phyloP scores from a whole-genome alignment of 164 flowering plant genomes.

The Vitis rotundifolia region DNA sequence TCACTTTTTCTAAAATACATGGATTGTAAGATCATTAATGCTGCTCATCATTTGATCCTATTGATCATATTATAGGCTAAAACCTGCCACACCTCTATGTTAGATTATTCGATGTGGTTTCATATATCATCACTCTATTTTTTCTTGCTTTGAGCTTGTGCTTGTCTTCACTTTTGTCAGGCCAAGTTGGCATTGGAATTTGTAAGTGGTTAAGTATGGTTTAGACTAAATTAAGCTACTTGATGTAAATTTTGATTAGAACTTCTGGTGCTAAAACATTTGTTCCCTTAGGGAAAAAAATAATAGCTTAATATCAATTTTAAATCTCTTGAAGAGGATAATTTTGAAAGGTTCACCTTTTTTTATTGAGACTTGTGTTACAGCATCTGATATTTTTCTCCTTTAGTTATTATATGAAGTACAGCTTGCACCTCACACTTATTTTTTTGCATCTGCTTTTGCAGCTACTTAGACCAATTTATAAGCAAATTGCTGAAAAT shows the following conservation, averaged over 20 bases:
- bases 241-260: no score
- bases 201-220: background rate
- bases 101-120: background rate
- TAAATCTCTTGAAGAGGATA: background rate
- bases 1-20: no score
- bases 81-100: background rate
- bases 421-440: background rate
- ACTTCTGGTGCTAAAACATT: no score
- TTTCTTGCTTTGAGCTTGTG: background rate
- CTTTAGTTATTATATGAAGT: background rate
- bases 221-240: background rate
- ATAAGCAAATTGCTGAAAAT: slow-evolving; percentile 97
- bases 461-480: slow-evolving; percentile 98
- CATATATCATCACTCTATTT: background rate
- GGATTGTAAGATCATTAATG: background rate
- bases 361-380: no score
- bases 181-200: background rate
- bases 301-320: no score
- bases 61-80: background rate
- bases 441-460: slow-evolving; percentile 16
- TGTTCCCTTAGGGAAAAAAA: no score
- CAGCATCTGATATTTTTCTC: background rate
- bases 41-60: background rate
- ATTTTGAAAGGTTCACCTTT: background rate
- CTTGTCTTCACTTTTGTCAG: background rate